These are phyloP conservation scores for Moesziomyces parantarcticus DNA, from an alignment of 1,284 basidiomycete genomes.

Conservation along the genomic window DNA sequence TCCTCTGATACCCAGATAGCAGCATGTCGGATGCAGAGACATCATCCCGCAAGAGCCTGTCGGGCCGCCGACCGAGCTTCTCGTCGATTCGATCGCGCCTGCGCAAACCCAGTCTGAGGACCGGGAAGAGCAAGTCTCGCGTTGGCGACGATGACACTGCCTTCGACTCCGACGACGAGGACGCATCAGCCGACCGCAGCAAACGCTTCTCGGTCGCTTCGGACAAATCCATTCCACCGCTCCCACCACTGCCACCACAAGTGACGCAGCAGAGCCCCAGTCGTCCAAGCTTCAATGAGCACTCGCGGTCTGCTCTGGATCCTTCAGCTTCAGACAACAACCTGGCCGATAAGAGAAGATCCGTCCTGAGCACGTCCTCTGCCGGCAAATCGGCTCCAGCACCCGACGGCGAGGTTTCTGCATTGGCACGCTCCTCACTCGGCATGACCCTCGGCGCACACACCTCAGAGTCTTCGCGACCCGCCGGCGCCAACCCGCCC, in stretches of 20 bases:
- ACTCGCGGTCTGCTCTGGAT: not conserved
- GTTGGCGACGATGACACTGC: conserved; percentile 7
- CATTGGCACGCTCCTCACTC: conserved; percentile 14
- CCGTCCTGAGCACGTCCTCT: conserved; percentile 14
- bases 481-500: not conserved
- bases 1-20: not conserved
- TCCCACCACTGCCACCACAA: conserved; percentile 32
- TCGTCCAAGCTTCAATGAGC: not conserved
- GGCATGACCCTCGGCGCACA: conserved; percentile 29
- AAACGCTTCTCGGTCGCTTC: conserved; percentile 38
- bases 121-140: conserved; percentile 6
- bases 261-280: not conserved
- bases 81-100: conserved; percentile 29
- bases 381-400: conserved; percentile 7
- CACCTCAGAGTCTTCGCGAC: conserved; percentile 4
- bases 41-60: conserved; percentile 27
- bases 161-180: conserved; percentile 5
- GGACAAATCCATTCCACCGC: conserved; percentile 26
- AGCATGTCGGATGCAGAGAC: conserved; percentile 32
- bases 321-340: not conserved
- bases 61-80: conserved; percentile 38
- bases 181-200: conserved; percentile 4
- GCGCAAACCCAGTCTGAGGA: conserved; percentile 26
- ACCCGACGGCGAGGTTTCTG: conserved; percentile 12
- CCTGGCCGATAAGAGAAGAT: conserved; percentile 4